phyloP scores from a whole-genome alignment of 2,329 filamentous ascomycete genomes.

The Diaporthe velutina region DNA sequence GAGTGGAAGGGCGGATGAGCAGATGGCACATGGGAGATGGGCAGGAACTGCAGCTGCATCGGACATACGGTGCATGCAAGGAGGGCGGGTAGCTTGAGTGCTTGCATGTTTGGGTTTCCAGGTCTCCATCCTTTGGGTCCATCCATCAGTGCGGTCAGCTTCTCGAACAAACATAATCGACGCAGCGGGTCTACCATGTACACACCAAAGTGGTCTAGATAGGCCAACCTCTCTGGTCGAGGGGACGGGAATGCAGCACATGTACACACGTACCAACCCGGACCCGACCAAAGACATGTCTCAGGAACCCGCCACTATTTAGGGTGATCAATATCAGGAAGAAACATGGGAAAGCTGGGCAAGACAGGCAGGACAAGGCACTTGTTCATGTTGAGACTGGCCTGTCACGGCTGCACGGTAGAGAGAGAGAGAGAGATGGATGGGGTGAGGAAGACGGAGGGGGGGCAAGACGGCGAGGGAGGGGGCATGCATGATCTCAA shows the following conservation, averaged over 20 bases:
- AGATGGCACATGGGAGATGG: not conserved
- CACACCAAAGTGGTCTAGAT: too few relatives aligned
- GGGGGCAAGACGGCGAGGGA: too few relatives aligned
- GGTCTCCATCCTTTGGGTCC: slow-evolving; percentile 17
- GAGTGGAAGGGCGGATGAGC: not conserved
- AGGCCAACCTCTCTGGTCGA: too few relatives aligned
- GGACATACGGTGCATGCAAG: not conserved
- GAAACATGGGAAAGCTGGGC: slow-evolving; percentile 17
- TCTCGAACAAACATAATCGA: slow-evolving; percentile 22
- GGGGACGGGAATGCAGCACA: not conserved
- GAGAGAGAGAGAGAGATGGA: not conserved
- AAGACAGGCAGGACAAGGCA: slow-evolving; percentile 17
- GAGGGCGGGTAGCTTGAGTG: slow-evolving; percentile 15
- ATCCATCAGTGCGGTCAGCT: not conserved
- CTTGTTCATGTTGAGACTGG: slow-evolving; percentile 28
- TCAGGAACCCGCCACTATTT: slow-evolving; percentile 26
- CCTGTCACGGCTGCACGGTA: not conserved
- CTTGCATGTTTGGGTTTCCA: slow-evolving; percentile 14
- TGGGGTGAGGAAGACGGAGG: too few relatives aligned
- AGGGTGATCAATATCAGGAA: not conserved
- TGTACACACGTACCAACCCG: not conserved
- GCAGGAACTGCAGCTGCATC: slow-evolving; percentile 15
- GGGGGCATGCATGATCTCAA: too few relatives aligned
- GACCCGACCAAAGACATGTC: slow-evolving; percentile 24
- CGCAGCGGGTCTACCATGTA: not conserved